phyloP scores from a whole-genome alignment of 306 rosid species.

The Leucaena leucocephala region DNA sequence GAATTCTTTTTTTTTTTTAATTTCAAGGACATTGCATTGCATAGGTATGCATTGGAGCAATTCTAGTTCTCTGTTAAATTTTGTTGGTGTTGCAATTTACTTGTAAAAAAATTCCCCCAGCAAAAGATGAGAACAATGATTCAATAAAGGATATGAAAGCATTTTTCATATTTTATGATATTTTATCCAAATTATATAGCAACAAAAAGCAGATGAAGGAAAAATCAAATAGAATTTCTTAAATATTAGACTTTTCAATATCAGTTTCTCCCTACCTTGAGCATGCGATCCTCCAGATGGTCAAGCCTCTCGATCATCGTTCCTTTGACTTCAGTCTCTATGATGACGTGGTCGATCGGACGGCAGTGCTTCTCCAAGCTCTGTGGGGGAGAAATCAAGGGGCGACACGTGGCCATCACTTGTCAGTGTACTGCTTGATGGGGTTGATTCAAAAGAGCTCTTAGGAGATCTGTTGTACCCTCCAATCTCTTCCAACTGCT shows the following conservation, averaged over 20 bases:
- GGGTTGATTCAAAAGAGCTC: not conserved
- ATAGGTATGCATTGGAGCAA: not conserved
- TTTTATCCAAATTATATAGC: too few relatives aligned
- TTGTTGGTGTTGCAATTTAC: not conserved
- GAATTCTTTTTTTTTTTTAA: not conserved
- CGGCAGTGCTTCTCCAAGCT: slow-evolving; percentile 90
- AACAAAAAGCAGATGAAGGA: not conserved
- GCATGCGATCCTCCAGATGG: slow-evolving; percentile 67
- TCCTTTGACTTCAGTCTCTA: slow-evolving; percentile 72
- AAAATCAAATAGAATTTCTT: not conserved
- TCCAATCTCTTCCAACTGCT: slow-evolving; percentile 18
- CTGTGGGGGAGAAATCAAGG: slow-evolving; percentile 54
- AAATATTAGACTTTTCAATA: not conserved
- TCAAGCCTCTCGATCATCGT: slow-evolving; percentile 70
- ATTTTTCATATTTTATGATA: too few relatives aligned
- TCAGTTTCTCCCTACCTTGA: slow-evolving; percentile 49
- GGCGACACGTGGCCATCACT: slow-evolving; percentile 45
- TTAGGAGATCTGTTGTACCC: not conserved
- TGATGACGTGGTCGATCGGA: slow-evolving; percentile 65
- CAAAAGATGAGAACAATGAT: too few relatives aligned
- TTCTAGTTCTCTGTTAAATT: not conserved
- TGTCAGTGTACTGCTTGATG: slow-evolving; percentile 32
- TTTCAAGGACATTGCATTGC: not conserved
- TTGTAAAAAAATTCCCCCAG: not conserved
- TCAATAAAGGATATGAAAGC: too few relatives aligned